These are phyloP conservation scores for Paraphaeosphaeria sporulosa DNA, from an alignment of 2,329 filamentous ascomycete genomes.

Conservation along the genomic window DNA sequence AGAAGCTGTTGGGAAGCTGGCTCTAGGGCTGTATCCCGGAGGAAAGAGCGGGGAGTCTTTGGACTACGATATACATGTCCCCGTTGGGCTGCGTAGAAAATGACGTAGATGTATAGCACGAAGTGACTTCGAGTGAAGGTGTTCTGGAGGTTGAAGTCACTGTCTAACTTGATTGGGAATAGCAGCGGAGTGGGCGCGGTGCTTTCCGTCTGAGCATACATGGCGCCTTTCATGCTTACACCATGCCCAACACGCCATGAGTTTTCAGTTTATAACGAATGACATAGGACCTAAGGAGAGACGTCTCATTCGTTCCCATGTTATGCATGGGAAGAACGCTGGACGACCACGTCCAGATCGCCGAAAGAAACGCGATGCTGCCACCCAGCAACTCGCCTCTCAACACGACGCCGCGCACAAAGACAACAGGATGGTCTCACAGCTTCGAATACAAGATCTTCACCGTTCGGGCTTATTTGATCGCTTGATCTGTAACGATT, in stretches of 20 bases:
- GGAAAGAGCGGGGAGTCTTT: conserved; percentile 31
- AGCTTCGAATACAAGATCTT: neutral
- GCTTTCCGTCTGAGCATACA: neutral
- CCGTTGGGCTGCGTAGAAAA: neutral
- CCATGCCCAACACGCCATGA: conserved; percentile 1
- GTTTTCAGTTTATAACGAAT: conserved; percentile 18
- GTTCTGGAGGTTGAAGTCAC: neutral
- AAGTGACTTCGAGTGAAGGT: too few relatives aligned
- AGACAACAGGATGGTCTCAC: neutral
- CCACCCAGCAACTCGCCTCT: neutral
- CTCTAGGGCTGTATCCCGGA: conserved; percentile 31
- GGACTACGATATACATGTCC: conserved; percentile 38
- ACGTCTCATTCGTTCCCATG: conserved; percentile 20
- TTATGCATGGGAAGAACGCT: conserved; percentile 20
- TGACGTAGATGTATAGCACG: neutral
- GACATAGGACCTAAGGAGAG: conserved; percentile 16
- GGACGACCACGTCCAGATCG: conserved; percentile 12
- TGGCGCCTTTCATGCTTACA: neutral
- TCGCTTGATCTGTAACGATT: conserved; percentile 17
- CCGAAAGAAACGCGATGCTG: neutral
- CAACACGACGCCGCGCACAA: neutral
- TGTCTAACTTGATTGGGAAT: neutral
- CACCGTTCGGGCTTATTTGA: neutral
- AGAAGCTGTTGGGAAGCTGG: conserved; percentile 31
- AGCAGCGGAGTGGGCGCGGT: neutral